Conservation (phyloP, 345 rosid genomes). For the Draba incana region DNA sequence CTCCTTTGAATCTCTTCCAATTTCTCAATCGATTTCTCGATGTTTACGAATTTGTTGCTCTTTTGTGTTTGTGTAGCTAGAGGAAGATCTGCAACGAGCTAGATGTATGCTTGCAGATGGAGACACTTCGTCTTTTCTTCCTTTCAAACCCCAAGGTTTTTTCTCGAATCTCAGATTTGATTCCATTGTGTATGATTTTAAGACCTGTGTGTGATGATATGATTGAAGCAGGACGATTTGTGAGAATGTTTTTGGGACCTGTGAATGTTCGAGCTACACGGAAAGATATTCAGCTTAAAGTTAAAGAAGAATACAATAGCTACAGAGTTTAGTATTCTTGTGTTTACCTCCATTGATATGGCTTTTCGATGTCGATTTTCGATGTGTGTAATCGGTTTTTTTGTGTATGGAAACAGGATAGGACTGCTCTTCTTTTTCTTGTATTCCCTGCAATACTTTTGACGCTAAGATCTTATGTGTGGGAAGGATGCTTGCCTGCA, state of each 20-base stretch:
- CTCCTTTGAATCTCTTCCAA: background rate
- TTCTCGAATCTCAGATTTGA: slow-evolving; percentile 14
- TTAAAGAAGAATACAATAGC: slow-evolving; percentile 97
- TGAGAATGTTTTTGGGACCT: slow-evolving; percentile 92
- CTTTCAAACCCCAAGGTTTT: slow-evolving; percentile 68
- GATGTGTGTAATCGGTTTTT: background rate
- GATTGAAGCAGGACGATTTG: slow-evolving; percentile 59
- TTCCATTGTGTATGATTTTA: background rate
- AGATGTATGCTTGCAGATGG: slow-evolving; percentile 73
- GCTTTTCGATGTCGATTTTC: background rate
- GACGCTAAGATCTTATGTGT: slow-evolving; percentile 69
- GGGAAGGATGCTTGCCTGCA: slow-evolving; percentile 93
- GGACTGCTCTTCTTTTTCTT: slow-evolving; percentile 93
- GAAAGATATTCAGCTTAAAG: slow-evolving; percentile 91
- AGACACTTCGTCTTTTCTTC: slow-evolving; percentile 83
- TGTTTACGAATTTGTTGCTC: background rate
- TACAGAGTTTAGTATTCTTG: slow-evolving; percentile 62
- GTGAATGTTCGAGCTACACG: slow-evolving; percentile 87
- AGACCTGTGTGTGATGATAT: background rate
- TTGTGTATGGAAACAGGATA: slow-evolving; percentile 61
- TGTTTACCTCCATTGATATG: background rate
- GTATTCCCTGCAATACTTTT: slow-evolving; percentile 79
- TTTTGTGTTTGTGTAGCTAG: slow-evolving; percentile 49
- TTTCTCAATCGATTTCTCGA: background rate
- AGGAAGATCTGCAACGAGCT: slow-evolving; percentile 83